These are phyloP conservation scores for Rhizopogon rudus DNA, from an alignment of 768 basidiomycete genomes.

Conservation along the genomic window DNA sequence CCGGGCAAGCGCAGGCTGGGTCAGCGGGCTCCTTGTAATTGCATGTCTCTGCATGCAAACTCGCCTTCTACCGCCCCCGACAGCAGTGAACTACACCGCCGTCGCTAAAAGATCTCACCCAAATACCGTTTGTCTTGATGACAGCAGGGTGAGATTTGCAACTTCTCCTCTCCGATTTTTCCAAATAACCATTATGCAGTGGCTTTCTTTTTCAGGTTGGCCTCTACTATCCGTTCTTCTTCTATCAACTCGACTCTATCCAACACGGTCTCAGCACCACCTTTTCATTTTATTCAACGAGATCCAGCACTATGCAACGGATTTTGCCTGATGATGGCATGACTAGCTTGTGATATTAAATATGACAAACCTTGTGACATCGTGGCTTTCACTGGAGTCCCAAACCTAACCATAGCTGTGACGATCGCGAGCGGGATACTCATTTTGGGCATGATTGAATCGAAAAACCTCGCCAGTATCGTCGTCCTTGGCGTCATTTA, in stretches of 20 bases:
- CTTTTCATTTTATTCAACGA: too few species aligned
- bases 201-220: constrained; percentile 26
- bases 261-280: constrained; percentile 40
- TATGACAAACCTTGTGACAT: too few species aligned
- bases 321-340: too few species aligned
- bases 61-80: constrained; percentile 29
- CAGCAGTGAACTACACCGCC: constrained; percentile 6
- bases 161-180: background rate
- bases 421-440: too few species aligned
- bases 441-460: too few species aligned
- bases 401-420: too few species aligned
- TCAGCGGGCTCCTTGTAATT: constrained; percentile 29
- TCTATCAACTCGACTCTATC: constrained; percentile 49
- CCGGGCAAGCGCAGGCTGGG: constrained; percentile 41
- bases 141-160: constrained; percentile 10
- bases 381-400: too few species aligned
- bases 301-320: too few species aligned
- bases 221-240: constrained; percentile 49
- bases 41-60: constrained; percentile 31
- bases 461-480: too few species aligned
- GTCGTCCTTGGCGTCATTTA: too few species aligned
- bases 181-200: background rate
- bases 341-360: too few species aligned
- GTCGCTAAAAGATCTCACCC: constrained; percentile 10
- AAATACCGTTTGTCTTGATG: constrained; percentile 15